Conservation (phyloP, 75 land plant species). For the Larix kaempferi region DNA sequence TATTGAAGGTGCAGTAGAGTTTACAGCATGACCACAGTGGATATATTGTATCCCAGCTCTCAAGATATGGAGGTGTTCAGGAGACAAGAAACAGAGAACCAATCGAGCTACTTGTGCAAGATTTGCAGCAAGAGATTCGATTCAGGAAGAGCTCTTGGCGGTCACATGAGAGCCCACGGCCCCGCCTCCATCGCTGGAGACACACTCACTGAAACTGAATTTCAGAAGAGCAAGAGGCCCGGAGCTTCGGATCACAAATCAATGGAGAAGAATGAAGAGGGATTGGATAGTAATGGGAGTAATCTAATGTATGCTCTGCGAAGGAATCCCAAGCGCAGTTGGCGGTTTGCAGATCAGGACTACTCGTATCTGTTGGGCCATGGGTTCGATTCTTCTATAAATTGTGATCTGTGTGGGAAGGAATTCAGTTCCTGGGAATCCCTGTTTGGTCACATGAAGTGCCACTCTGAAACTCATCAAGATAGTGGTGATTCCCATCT, state of each 20-base stretch:
- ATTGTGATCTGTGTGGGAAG: constrained; percentile 12
- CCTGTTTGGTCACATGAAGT: constrained; percentile 46
- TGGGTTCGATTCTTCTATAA: neutral
- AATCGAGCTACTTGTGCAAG: constrained; percentile 25
- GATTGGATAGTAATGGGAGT: neutral
- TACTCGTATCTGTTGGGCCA: constrained; percentile 17
- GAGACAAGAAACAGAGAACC: constrained; percentile 16
- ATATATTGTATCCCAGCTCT: neutral
- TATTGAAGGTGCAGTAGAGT: neutral
- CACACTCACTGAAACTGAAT: neutral
- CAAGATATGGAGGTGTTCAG: neutral
- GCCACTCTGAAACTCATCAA: constrained; percentile 24
- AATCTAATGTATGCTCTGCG: constrained; percentile 14
- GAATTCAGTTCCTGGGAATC: constrained; percentile 44
- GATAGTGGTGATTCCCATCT: neutral
- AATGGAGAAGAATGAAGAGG: neutral
- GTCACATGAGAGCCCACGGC: constrained; percentile 75
- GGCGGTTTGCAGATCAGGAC: constrained; percentile 5
- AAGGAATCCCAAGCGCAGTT: constrained; percentile 16
- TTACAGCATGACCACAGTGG: constrained; percentile 5
- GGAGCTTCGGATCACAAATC: neutral
- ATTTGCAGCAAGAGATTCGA: constrained; percentile 58
- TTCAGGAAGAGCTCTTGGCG: constrained; percentile 62
- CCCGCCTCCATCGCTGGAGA: constrained; percentile 24
- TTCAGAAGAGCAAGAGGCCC: constrained; percentile 7